Percentiles rank a stretch among this genome's conserved stretches.
These are phyloP conservation scores for Colletotrichum cordylinicola DNA, from an alignment of 2,329 filamentous ascomycete genomes.

Conservation along the genomic window DNA sequence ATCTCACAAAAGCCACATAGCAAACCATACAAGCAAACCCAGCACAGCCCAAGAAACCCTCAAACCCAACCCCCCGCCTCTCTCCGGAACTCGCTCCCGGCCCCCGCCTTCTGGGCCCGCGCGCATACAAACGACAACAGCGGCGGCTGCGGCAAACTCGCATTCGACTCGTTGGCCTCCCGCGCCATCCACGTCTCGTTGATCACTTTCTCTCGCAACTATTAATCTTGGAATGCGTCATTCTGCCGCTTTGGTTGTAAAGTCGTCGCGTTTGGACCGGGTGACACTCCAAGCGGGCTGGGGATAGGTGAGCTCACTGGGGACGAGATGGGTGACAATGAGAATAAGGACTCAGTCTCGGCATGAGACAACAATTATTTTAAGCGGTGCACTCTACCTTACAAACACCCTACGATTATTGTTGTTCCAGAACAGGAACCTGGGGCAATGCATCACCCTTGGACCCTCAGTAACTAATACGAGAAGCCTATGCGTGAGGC, in stretches of 20 bases:
- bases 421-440: too few relatives aligned
- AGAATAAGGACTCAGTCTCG: too few relatives aligned
- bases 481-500: too few relatives aligned
- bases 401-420: too few relatives aligned
- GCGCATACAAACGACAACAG: neutral
- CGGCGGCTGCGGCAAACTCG: neutral
- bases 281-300: neutral
- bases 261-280: neutral
- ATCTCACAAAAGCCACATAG: neutral
- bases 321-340: too few relatives aligned
- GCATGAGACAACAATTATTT: neutral
- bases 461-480: too few relatives aligned
- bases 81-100: neutral
- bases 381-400: too few relatives aligned
- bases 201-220: neutral
- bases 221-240: neutral
- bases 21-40: neutral
- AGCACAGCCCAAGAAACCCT: neutral
- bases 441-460: too few relatives aligned
- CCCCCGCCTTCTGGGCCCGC: neutral
- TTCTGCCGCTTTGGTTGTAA: neutral
- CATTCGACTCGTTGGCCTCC: neutral
- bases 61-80: neutral
- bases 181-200: neutral
- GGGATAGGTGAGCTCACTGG: neutral